Evolutionary conservation across 1,139 yeast species (phyloP).

Genomic region (Ogataea hybrid): DNA sequence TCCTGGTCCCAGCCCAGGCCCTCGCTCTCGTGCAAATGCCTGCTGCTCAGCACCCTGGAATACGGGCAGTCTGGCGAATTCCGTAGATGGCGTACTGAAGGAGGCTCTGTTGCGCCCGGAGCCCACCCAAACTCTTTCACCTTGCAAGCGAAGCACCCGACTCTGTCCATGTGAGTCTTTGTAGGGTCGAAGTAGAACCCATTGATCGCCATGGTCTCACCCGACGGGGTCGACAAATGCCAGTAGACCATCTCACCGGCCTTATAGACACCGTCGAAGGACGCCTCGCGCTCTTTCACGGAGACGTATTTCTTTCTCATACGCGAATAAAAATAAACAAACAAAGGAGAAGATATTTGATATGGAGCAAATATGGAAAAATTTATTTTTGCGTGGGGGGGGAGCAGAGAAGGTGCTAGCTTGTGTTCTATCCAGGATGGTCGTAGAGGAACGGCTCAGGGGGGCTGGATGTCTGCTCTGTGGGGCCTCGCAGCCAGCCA

Average conservation of each 20-base stretch:
- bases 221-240: constrained; percentile 18
- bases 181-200: constrained; percentile 75
- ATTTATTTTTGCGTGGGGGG: background rate
- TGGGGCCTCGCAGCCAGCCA: too few species aligned
- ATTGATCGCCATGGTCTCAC: constrained; percentile 47
- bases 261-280: constrained; percentile 20
- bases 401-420: too few species aligned
- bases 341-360: background rate
- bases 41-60: constrained; percentile 35
- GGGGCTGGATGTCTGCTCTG: too few species aligned
- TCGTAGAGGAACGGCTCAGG: too few species aligned
- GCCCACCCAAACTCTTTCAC: constrained; percentile 40
- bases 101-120: constrained; percentile 31
- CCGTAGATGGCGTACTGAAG: constrained; percentile 45
- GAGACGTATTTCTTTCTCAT: constrained; percentile 10
- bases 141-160: constrained; percentile 62
- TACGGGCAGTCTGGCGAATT: constrained; percentile 49
- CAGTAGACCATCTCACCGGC: constrained; percentile 22
- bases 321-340: constrained; percentile 1
- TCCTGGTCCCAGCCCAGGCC: constrained; percentile 26
- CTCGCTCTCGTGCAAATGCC: constrained; percentile 17
- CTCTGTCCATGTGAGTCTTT: constrained; percentile 42
- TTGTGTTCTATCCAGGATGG: too few species aligned
- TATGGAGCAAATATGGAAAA: background rate
- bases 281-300: constrained; percentile 19